Evolutionary conservation across 140 eudicot genomes (phyloP).

Genomic region (Stevia rebaudiana): DNA sequence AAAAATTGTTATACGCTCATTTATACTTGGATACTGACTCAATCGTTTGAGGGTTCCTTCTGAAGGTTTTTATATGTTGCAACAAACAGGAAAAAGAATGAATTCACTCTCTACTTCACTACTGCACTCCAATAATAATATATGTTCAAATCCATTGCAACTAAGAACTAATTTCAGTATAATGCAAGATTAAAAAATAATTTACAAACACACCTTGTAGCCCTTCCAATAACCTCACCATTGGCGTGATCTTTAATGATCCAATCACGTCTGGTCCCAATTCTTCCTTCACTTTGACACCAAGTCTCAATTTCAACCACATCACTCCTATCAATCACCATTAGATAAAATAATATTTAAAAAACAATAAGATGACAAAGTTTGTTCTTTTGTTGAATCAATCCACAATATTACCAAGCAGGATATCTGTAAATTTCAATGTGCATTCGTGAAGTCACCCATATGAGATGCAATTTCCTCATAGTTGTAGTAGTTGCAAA

Average conservation of each 20-base stretch:
- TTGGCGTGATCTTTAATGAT: constrained; percentile 77
- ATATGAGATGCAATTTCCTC: constrained; percentile 83
- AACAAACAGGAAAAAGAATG: background rate
- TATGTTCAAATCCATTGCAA: background rate
- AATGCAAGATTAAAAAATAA: background rate
- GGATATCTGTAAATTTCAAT: constrained; percentile 90
- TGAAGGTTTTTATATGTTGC: background rate
- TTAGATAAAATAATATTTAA: background rate
- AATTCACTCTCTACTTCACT: background rate
- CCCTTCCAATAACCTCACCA: constrained; percentile 93
- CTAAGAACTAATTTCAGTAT: background rate
- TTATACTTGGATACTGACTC: background rate
- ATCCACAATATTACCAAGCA: constrained; percentile 53
- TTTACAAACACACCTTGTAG: constrained; percentile 62
- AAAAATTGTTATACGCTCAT: no score
- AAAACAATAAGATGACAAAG: background rate
- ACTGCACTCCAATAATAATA: background rate
- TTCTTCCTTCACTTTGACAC: constrained; percentile 95
- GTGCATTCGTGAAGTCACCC: constrained; percentile 99
- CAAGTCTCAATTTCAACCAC: constrained; percentile 97
- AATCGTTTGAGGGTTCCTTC: background rate
- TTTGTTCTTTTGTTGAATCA: background rate
- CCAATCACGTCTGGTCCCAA: constrained; percentile 96
- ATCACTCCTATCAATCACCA: constrained; percentile 67
- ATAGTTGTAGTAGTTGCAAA: constrained; percentile 91